Conservation (phyloP, 352 stramenopile genomes). For the Globisporangium iwayamae region DNA sequence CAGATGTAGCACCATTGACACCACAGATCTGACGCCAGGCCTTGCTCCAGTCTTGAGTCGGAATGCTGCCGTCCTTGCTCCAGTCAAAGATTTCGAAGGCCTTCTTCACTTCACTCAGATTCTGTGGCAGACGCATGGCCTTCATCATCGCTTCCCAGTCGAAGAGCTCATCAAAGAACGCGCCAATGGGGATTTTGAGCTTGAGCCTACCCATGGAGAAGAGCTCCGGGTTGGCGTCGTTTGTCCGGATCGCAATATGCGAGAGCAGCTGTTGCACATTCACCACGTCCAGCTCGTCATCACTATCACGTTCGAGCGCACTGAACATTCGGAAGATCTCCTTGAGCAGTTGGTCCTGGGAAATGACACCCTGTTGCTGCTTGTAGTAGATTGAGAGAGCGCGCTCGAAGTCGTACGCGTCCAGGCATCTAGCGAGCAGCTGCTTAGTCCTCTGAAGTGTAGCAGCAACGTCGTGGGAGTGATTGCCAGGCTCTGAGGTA, state of each 20-base stretch:
- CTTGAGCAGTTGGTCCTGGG: conserved; percentile 14
- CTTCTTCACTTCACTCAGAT: conserved; percentile 41
- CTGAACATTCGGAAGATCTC: background rate
- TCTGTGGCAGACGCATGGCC: conserved; percentile 29
- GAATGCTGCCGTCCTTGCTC: conserved; percentile 32
- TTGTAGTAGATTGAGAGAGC: conserved; percentile 9
- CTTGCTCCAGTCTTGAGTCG: conserved; percentile 41
- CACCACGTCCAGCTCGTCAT: background rate
- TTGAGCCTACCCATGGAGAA: background rate
- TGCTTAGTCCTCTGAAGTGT: conserved; percentile 10
- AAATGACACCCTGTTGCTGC: background rate
- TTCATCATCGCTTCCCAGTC: conserved; percentile 34
- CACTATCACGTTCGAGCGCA: background rate
- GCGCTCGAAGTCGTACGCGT: conserved; percentile 27
- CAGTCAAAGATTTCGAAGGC: conserved; percentile 49
- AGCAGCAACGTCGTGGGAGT: background rate
- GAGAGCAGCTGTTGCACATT: conserved; percentile 11
- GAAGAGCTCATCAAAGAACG: conserved; percentile 43
- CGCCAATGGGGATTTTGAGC: conserved; percentile 25
- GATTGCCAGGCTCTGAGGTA: background rate
- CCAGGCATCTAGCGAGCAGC: conserved; percentile 17
- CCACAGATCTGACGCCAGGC: conserved; percentile 32
- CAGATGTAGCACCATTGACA: background rate
- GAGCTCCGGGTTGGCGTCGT: conserved; percentile 10
- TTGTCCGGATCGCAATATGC: background rate